phyloP scores from a whole-genome alignment of 2,329 filamentous ascomycete species.

The Sporothrix sp. region DNA sequence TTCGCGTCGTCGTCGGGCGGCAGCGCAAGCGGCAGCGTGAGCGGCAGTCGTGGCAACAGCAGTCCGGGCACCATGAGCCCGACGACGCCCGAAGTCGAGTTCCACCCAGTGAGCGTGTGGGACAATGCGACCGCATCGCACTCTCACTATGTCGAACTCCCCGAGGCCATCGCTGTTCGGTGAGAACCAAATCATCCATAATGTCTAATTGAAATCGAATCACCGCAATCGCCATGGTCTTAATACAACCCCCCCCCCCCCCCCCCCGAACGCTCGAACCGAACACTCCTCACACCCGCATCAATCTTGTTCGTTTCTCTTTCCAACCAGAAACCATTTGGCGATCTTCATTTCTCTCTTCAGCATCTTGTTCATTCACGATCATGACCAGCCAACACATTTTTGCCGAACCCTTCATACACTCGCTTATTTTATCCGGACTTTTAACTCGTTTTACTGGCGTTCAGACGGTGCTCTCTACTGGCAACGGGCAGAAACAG shows the following conservation, averaged over 20 bases:
- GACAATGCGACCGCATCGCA: slow-evolving; percentile 24
- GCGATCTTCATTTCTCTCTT: neutral
- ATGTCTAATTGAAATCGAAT: slow-evolving; percentile 3
- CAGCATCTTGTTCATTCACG: slow-evolving; percentile 3
- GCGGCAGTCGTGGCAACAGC: slow-evolving; percentile 37
- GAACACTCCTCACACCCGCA: neutral
- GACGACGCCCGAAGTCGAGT: slow-evolving; percentile 36
- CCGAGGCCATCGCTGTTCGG: slow-evolving; percentile 8
- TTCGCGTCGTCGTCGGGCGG: slow-evolving; percentile 37
- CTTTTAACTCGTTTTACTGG: neutral
- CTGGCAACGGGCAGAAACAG: neutral
- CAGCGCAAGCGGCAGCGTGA: slow-evolving; percentile 29
- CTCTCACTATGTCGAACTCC: neutral
- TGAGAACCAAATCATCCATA: slow-evolving; percentile 3
- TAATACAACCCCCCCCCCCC: neutral
- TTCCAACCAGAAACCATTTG: no score
- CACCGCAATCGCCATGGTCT: neutral
- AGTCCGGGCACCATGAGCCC: slow-evolving; percentile 43
- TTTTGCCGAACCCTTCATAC: neutral
- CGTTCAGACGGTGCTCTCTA: slow-evolving; percentile 1
- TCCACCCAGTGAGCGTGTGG: slow-evolving; percentile 28
- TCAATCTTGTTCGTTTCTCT: neutral
- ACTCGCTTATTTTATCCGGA: neutral
- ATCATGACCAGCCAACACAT: neutral
- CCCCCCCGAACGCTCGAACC: neutral